Base-by-base conservation (phyloP, 495 filamentous ascomycete genomes). In the Pyrenula massariospora region DNA sequence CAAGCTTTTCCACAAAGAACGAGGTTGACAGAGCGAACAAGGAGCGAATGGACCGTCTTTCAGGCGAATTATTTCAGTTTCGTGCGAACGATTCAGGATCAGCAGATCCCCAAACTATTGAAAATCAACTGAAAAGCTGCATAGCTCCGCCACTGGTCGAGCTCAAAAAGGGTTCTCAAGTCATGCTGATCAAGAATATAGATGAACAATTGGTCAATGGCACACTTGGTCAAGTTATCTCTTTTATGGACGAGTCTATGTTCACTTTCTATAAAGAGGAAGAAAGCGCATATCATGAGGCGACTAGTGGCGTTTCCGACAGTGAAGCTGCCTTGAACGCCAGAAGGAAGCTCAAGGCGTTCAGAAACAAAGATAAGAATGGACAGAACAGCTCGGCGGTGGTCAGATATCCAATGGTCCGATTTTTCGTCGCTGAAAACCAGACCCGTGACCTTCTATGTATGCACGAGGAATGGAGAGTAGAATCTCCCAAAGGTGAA, bases 151-250 rank as follows among this genome's bases (percentile, higher is more conserved):
- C 77, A 24, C 59, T 63, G 0, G 80, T 97, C 19, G 78, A 84
- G 50, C 74, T 98, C 49, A 97, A 96, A 69, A 88, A 92, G 61
- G 89, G 89, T 19, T 85, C 91, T 0, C 94, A 97, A 65, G 94
- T 98, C 24, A 97, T 98, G 93, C 71, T 98, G n/a, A 96, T 97
- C 77, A 98, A 98, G 65, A 98, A 98, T 64, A 84, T 96, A 74
- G 93, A 98, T 67, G 92, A 96, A 1, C 81, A 77, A 0, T 81
- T 97, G 1, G 93, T 97, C 56, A 98, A 98, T 60, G 93, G 93
- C 2, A 94, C 93, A 0, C 79, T 97, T 42, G 93, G 93, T 1
- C 87, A 83, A 52, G 85, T 98, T 1, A 70, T 87, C 3, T 84
- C 76, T 2, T 97, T 98, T 69, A 95, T 92, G 89, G 86, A 79